These are phyloP conservation scores for Alternaria longipes DNA, from an alignment of 2,329 filamentous ascomycete species.

Conservation along the genomic window DNA sequence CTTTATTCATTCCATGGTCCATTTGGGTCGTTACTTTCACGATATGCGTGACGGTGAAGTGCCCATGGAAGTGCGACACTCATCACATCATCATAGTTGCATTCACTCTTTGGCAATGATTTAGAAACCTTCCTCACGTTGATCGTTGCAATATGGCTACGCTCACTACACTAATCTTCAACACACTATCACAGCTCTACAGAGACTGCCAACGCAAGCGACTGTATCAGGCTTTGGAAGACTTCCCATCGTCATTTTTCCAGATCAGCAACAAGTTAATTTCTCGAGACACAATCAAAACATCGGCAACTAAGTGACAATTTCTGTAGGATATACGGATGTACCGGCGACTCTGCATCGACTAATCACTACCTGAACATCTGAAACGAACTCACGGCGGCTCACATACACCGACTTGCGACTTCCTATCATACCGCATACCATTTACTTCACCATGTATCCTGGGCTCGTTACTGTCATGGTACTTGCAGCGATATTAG, in stretches of 20 bases:
- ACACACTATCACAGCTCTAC: background rate
- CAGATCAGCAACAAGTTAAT: background rate
- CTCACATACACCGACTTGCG: background rate
- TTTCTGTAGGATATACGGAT: background rate
- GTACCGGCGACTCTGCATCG: background rate
- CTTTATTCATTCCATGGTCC: background rate
- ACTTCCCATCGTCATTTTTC: background rate
- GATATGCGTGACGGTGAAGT: background rate
- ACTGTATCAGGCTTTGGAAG: background rate
- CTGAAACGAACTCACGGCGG: background rate
- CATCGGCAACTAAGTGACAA: background rate
- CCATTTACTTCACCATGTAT: background rate
- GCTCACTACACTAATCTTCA: background rate
- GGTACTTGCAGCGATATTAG: background rate
- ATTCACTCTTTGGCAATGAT: background rate
- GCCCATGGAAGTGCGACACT: background rate
- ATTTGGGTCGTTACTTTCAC: background rate
- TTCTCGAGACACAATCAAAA: background rate
- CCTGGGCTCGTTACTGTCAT: constrained; percentile 5
- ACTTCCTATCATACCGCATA: background rate
- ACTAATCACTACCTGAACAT: background rate
- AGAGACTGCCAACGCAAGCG: background rate
- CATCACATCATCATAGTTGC: background rate
- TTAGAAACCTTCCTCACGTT: background rate
- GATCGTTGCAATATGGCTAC: background rate